phyloP scores from a whole-genome alignment of 129 eudicot species.

The Calendula officinalis region DNA sequence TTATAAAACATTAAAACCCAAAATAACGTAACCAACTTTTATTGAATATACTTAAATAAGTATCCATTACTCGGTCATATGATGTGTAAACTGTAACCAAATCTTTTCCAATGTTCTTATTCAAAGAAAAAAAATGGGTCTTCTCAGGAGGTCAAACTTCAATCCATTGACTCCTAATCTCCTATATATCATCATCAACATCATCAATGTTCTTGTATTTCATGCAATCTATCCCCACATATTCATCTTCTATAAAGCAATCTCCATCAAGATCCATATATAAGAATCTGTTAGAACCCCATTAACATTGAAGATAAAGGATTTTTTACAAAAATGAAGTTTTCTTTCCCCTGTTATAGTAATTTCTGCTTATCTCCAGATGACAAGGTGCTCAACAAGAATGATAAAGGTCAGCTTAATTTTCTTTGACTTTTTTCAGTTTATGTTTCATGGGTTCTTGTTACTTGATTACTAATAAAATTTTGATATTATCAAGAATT shows the following conservation, averaged over 20 bases:
- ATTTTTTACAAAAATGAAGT: conserved; percentile 32
- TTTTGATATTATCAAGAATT: background rate
- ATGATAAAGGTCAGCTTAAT: conserved; percentile 30
- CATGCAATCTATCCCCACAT: background rate
- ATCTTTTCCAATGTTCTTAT: conserved; percentile 4
- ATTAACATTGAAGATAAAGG: background rate
- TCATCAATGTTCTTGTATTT: conserved; percentile 16
- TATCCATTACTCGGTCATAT: conserved; percentile 31
- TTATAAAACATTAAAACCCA: conserved; percentile 3
- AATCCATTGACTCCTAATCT: background rate
- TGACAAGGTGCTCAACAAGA: conserved; percentile 17
- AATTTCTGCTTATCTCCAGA: conserved; percentile 43
- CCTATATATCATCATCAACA: conserved; percentile 20
- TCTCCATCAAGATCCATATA: conserved; percentile 16
- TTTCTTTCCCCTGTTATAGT: conserved; percentile 28
- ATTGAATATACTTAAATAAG: conserved; percentile 2
- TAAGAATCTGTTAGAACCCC: conserved; percentile 7
- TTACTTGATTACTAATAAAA: background rate
- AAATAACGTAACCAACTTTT: background rate
- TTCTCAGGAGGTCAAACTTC: conserved; percentile 34
- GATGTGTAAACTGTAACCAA: conserved; percentile 20
- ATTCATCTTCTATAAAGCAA: conserved; percentile 13
- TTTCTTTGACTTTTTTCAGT: conserved; percentile 5
- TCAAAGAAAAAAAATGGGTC: conserved; percentile 29
- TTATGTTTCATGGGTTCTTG: conserved; percentile 18